Evolutionary conservation across 2,329 filamentous ascomycete genomes (phyloP).

Genomic region (Cercospora citrullina): DNA sequence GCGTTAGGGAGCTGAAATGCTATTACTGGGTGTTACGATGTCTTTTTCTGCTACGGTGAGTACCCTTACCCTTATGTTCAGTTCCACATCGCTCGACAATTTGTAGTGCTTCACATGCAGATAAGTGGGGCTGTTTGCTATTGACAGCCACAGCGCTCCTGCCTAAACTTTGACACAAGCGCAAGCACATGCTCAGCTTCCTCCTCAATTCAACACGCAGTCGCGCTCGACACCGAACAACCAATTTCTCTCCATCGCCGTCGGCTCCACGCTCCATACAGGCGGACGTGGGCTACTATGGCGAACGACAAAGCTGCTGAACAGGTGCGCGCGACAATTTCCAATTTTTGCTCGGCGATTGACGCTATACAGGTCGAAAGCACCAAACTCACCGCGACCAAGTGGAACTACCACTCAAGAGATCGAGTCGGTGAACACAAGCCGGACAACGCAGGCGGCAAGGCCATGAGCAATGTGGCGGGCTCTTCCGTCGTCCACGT

Average conservation of each 20-base stretch:
- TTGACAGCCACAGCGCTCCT: neutral
- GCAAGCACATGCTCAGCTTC: neutral
- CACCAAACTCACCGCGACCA: neutral
- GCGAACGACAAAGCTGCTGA: neutral
- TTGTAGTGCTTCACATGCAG: neutral
- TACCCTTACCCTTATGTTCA: neutral
- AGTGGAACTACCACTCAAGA: neutral
- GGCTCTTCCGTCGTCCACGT: neutral
- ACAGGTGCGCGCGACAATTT: neutral
- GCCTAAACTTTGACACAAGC: neutral
- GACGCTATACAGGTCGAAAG: neutral
- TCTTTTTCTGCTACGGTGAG: neutral
- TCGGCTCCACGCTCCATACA: neutral
- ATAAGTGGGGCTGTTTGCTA: neutral
- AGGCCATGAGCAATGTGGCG: neutral
- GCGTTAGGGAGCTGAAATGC: constrained; percentile 19
- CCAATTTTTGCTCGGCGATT: neutral
- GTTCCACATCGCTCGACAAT: neutral
- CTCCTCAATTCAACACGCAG: neutral
- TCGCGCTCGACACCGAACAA: neutral
- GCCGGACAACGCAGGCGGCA: neutral
- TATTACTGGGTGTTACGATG: neutral
- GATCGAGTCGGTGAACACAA: neutral
- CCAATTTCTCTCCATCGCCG: neutral
- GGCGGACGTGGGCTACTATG: neutral